These are phyloP conservation scores for Talaromyces nanjingensis DNA, from an alignment of 495 filamentous ascomycete species.

Conservation along the genomic window DNA sequence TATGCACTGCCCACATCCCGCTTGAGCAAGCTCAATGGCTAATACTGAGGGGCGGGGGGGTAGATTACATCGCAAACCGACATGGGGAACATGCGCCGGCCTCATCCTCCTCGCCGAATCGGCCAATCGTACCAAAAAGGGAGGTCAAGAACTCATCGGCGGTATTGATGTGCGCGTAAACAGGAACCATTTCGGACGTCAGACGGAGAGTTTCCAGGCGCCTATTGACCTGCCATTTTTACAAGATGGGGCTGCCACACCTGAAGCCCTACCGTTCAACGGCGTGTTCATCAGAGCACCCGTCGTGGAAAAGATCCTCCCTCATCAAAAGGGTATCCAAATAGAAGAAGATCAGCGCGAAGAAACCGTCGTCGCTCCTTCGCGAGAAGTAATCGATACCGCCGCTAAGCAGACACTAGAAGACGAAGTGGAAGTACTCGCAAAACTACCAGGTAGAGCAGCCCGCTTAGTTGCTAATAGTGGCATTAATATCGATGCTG, in stretches of 20 bases:
- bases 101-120: slow-evolving; percentile 86
- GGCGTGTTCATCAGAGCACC: slow-evolving; percentile 93
- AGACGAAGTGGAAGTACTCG: slow-evolving; percentile 42
- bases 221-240: slow-evolving; percentile 72
- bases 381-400: slow-evolving; percentile 39
- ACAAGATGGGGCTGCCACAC: slow-evolving; percentile 17
- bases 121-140: slow-evolving; percentile 81
- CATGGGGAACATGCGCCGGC: slow-evolving; percentile 95
- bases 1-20: slow-evolving; percentile 30
- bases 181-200: slow-evolving; percentile 92
- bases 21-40: neutral
- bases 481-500: slow-evolving; percentile 28
- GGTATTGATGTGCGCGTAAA: slow-evolving; percentile 87
- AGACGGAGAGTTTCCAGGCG: slow-evolving; percentile 86
- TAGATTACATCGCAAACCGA: slow-evolving; percentile 60
- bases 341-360: slow-evolving; percentile 40
- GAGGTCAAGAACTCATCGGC: slow-evolving; percentile 89
- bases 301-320: slow-evolving; percentile 78
- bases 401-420: slow-evolving; percentile 34
- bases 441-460: slow-evolving; percentile 41
- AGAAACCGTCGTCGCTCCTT: slow-evolving; percentile 63
- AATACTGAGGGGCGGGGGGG: neutral
- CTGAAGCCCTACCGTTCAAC: slow-evolving; percentile 47
- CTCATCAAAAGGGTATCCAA: slow-evolving; percentile 45
- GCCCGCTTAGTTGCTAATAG: slow-evolving; percentile 29